These are phyloP conservation scores for Triticum dicoccoides DNA, from an alignment of 176 grass and related monocot genomes.

Conservation along the genomic window DNA sequence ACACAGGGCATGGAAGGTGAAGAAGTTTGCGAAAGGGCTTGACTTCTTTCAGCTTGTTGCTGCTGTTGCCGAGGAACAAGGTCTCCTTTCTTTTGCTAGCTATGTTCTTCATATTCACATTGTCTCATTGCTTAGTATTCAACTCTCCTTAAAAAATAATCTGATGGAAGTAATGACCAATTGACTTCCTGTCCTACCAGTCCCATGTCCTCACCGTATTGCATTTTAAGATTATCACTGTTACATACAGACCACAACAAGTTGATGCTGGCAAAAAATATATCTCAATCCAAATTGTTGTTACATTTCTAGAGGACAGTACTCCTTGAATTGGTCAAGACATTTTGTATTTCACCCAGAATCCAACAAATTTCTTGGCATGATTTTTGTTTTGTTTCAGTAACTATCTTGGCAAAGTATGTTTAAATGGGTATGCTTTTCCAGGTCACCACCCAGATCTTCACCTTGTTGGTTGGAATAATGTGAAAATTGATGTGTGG, in stretches of 20 bases:
- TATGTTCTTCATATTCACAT: not conserved
- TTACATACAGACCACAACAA: not conserved
- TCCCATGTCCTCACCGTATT: not conserved
- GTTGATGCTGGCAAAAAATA: not conserved
- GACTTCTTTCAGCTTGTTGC: slow-evolving; percentile 79
- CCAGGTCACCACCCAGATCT: slow-evolving; percentile 96
- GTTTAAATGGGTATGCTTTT: slow-evolving; percentile 29
- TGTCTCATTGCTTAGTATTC: not conserved
- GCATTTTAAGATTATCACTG: too few relatives aligned
- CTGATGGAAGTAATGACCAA: too few relatives aligned
- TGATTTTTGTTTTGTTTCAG: not conserved
- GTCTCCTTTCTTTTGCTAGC: slow-evolving; percentile 24
- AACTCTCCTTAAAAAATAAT: too few relatives aligned
- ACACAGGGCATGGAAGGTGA: slow-evolving; percentile 66
- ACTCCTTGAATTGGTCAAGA: not conserved
- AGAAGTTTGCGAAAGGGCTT: slow-evolving; percentile 71
- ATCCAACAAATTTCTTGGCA: not conserved
- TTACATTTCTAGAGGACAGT: not conserved
- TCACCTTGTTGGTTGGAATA: slow-evolving; percentile 92
- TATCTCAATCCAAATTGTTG: not conserved
- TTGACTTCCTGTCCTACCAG: too few relatives aligned
- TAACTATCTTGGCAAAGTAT: not conserved
- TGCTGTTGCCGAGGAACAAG: slow-evolving; percentile 68
- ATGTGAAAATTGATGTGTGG: slow-evolving; percentile 92
- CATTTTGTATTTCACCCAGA: not conserved